phyloP scores from a whole-genome alignment of 257 asterid species.

The Galeopsis tetrahit region DNA sequence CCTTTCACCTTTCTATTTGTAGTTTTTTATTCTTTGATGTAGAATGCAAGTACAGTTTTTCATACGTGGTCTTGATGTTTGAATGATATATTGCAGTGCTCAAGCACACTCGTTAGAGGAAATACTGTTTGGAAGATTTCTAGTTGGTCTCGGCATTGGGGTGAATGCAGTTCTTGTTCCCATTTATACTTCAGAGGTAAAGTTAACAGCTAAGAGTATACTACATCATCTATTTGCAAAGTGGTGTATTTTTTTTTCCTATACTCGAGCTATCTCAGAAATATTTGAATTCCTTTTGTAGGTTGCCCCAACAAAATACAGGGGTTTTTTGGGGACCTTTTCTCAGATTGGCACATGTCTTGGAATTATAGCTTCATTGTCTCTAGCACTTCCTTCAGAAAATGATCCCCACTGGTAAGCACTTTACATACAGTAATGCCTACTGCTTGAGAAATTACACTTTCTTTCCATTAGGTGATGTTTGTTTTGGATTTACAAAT shows the following conservation, averaged over 20 bases:
- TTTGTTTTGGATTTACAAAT: too few relatives aligned
- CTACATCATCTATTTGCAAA: conserved; percentile 25
- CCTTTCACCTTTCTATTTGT: background rate
- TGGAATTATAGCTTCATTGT: conserved; percentile 71
- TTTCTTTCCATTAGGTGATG: background rate
- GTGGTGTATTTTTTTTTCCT: background rate
- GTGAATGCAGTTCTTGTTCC: conserved; percentile 93
- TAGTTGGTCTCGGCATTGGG: conserved; percentile 91
- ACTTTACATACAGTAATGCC: background rate
- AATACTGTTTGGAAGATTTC: conserved; percentile 80
- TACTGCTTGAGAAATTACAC: background rate
- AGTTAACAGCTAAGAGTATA: conserved; percentile 7
- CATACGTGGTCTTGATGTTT: conserved; percentile 25
- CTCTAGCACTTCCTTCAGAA: conserved; percentile 71
- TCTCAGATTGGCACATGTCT: conserved; percentile 93
- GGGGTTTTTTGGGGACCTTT: conserved; percentile 79
- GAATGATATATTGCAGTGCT: conserved; percentile 61
- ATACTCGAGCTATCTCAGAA: background rate
- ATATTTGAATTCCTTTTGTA: conserved; percentile 27
- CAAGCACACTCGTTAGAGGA: conserved; percentile 83
- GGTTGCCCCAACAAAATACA: conserved; percentile 84
- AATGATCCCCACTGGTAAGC: conserved; percentile 87
- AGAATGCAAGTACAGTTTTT: conserved; percentile 14
- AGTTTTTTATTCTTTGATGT: background rate
- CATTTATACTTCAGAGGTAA: conserved; percentile 88